A percentile compares a stretch with the other conserved stretches of the same genome.
Evolutionary conservation across 345 rosid species (phyloP).

Genomic region (Toxicodendron radicans): DNA sequence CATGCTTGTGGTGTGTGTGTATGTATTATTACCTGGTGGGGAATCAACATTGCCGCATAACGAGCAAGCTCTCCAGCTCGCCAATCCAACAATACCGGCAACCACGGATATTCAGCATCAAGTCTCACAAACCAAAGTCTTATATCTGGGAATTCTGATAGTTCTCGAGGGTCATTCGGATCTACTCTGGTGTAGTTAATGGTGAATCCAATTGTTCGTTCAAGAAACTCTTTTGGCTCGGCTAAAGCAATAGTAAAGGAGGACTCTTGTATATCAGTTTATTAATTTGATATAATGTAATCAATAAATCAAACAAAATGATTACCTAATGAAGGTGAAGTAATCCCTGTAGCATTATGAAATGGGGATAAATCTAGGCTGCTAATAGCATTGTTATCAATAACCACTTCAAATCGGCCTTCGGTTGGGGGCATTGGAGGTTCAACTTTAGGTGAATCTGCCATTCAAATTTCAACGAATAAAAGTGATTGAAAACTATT

Average conservation of each 20-base stretch:
- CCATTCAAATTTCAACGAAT: no score
- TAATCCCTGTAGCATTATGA: conserved; percentile 58
- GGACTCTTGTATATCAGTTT: background rate
- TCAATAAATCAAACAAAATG: no score
- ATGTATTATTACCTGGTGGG: conserved; percentile 59
- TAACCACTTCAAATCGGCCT: conserved; percentile 66
- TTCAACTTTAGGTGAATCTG: conserved; percentile 51
- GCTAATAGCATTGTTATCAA: conserved; percentile 50
- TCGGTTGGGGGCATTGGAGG: conserved; percentile 81
- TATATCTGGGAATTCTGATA: conserved; percentile 78
- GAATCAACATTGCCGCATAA: conserved; percentile 81
- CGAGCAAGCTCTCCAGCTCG: conserved; percentile 93
- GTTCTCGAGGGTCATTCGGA: conserved; percentile 62
- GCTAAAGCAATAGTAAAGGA: conserved; percentile 26
- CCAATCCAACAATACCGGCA: conserved; percentile 83
- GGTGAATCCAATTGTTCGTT: conserved; percentile 69
- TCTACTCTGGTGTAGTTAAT: conserved; percentile 73
- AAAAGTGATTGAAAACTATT: no score
- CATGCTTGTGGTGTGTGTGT: no score
- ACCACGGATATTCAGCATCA: conserved; percentile 80
- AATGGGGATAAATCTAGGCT: conserved; percentile 78
- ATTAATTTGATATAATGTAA: no score
- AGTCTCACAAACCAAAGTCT: conserved; percentile 93
- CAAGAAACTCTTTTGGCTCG: conserved; percentile 60
- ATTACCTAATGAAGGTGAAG: conserved; percentile 58